Conservation (phyloP, 345 rosid species). For the Erodium maritimum region DNA sequence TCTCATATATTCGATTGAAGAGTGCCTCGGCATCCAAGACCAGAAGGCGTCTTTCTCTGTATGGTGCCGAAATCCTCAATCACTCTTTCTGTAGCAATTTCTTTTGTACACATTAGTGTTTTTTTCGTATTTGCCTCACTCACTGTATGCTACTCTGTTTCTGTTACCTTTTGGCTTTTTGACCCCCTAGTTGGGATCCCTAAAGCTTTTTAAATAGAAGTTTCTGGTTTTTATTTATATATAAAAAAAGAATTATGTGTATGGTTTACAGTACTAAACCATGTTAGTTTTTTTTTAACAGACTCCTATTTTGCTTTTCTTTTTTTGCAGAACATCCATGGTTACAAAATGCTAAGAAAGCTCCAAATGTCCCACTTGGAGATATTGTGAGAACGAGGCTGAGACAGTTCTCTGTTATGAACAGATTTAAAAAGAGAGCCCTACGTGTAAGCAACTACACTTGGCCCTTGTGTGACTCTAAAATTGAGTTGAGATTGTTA, state of each 20-base stretch:
- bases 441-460: conserved; percentile 46
- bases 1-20: no score
- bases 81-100: no score
- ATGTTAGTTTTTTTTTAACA: not conserved
- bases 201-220: no score
- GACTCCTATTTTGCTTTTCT: conserved; percentile 5
- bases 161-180: no score
- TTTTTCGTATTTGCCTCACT: no score
- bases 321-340: conserved; percentile 67
- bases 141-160: no score
- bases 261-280: not conserved
- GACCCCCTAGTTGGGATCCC: no score
- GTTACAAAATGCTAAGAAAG: conserved; percentile 90
- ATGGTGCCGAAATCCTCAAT: no score
- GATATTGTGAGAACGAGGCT: conserved; percentile 89
- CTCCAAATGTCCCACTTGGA: conserved; percentile 92
- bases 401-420: conserved; percentile 91
- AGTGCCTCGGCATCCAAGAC: no score
- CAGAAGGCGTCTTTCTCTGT: no score
- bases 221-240: no score
- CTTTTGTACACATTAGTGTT: no score
- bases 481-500: not conserved
- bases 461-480: conserved; percentile 4
- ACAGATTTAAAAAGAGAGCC: conserved; percentile 90
- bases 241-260: not conserved